Percentiles rank a stretch among this genome's conserved stretches.
These are phyloP conservation scores for Alnus rubra DNA, from an alignment of 306 rosid species.

Conservation along the genomic window DNA sequence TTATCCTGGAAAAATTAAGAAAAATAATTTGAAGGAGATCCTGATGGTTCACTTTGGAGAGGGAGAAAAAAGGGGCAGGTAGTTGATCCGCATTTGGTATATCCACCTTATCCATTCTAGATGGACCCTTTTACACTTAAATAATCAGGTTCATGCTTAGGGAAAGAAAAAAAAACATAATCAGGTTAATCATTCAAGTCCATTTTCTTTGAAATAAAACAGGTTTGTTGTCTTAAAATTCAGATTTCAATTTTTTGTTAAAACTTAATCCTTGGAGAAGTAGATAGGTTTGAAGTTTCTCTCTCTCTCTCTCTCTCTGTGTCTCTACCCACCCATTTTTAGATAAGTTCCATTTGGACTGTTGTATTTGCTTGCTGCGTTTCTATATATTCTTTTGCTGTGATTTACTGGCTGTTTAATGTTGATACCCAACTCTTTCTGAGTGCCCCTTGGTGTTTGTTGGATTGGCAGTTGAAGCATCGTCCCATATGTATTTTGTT, in stretches of 20 bases:
- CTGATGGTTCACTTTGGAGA: not conserved
- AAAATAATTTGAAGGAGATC: not conserved
- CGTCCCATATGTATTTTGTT: not conserved
- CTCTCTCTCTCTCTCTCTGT: not conserved
- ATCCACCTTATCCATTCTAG: not conserved
- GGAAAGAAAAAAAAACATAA: not conserved
- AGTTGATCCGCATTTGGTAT: too few relatives aligned
- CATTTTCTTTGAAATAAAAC: not conserved
- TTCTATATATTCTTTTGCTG: not conserved
- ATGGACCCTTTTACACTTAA: not conserved
- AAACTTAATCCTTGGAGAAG: not conserved
- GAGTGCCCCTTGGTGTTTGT: not conserved
- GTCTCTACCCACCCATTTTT: not conserved
- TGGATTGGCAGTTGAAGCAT: conserved; percentile 2
- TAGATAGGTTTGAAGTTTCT: not conserved
- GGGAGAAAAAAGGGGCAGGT: not conserved
- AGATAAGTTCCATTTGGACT: not conserved
- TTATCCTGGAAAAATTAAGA: not conserved
- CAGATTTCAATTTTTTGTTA: not conserved
- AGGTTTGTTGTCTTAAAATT: not conserved
- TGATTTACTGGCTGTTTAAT: not conserved
- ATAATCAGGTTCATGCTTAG: too few relatives aligned
- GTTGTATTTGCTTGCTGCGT: not conserved
- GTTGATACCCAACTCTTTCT: not conserved
- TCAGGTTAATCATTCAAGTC: not conserved